A percentile compares a stretch with the other conserved stretches of the same genome.
phyloP scores from a whole-genome alignment of 1,284 basidiomycete genomes.

The Apiotrichum siamense region DNA sequence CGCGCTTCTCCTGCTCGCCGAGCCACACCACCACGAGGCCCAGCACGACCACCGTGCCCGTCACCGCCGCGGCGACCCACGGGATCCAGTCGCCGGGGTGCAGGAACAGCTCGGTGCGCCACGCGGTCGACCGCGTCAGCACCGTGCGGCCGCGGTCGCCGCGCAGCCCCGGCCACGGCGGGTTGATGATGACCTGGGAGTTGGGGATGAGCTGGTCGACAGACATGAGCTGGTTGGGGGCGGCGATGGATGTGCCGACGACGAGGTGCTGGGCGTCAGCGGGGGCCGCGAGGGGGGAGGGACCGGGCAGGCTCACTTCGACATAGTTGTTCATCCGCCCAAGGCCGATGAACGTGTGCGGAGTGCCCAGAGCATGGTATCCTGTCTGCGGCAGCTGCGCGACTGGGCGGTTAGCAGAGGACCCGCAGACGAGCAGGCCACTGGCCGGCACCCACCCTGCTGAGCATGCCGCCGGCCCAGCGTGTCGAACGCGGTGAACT shows the following conservation, averaged over 20 bases:
- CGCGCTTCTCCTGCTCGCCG: slow-evolving; percentile 89
- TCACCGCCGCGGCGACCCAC: slow-evolving; percentile 83
- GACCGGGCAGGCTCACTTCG: slow-evolving; percentile 52
- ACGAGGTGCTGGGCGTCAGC: slow-evolving; percentile 61
- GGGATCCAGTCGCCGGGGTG: slow-evolving; percentile 96
- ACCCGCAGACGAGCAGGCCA: too few relatives aligned
- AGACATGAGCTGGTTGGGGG: slow-evolving; percentile 63
- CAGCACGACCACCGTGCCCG: slow-evolving; percentile 66
- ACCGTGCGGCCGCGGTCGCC: slow-evolving; percentile 10
- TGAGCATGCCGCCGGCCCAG: slow-evolving; percentile 84
- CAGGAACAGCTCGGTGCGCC: slow-evolving; percentile 86
- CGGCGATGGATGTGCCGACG: slow-evolving; percentile 76
- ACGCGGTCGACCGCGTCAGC: slow-evolving; percentile 49
- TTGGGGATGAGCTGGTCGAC: slow-evolving; percentile 98
- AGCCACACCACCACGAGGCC: slow-evolving; percentile 78
- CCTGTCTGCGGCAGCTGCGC: slow-evolving; percentile 87
- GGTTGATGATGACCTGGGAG: slow-evolving; percentile 91
- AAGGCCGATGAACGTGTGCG: slow-evolving; percentile 93
- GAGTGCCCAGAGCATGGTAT: slow-evolving; percentile 81
- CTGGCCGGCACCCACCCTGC: slow-evolving; percentile 55
- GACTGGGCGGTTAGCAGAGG: too few relatives aligned
- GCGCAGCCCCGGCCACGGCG: slow-evolving; percentile 50
- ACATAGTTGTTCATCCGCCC: slow-evolving; percentile 99
- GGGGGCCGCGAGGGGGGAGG: background rate
- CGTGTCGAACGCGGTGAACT: slow-evolving; percentile 94